phyloP scores from a whole-genome alignment of 306 rosid species.

The Betula pendula region DNA sequence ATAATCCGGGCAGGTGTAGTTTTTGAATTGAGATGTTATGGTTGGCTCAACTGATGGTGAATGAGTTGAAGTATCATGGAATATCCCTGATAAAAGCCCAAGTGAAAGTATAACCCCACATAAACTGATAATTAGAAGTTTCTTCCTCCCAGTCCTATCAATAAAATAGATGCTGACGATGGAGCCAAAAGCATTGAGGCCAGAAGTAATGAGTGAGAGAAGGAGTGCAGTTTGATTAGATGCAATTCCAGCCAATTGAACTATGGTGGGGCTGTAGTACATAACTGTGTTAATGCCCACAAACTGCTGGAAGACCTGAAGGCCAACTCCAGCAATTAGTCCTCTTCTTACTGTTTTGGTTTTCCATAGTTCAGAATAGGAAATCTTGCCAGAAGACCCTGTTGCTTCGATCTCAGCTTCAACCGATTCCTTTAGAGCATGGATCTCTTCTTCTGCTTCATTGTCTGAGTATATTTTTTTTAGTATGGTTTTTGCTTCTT shows the following conservation, averaged over 20 bases:
- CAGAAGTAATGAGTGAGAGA: slow-evolving; percentile 55
- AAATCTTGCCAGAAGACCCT: slow-evolving; percentile 21
- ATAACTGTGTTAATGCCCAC: slow-evolving; percentile 63
- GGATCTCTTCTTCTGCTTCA: slow-evolving; percentile 44
- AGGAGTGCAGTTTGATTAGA: slow-evolving; percentile 60
- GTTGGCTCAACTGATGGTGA: slow-evolving; percentile 40
- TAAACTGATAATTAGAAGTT: slow-evolving; percentile 51
- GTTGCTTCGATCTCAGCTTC: slow-evolving; percentile 32
- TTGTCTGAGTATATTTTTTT: slow-evolving; percentile 42
- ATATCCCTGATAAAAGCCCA: slow-evolving; percentile 39
- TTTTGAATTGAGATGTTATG: slow-evolving; percentile 27
- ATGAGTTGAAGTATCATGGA: slow-evolving; percentile 39
- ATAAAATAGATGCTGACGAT: slow-evolving; percentile 60
- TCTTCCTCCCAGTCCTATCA: slow-evolving; percentile 60
- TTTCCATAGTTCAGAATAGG: slow-evolving; percentile 28
- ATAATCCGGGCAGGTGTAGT: slow-evolving; percentile 43
- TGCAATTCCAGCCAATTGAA: slow-evolving; percentile 59
- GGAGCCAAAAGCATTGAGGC: slow-evolving; percentile 57
- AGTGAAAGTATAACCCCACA: slow-evolving; percentile 45
- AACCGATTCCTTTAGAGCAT: slow-evolving; percentile 46
- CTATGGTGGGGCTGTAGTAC: slow-evolving; percentile 68
- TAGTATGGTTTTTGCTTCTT: slow-evolving; percentile 47
- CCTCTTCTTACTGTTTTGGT: slow-evolving; percentile 57
- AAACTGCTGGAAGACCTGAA: slow-evolving; percentile 59
- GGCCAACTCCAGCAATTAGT: slow-evolving; percentile 59